phyloP scores from a whole-genome alignment of 306 rosid genomes.

The Neltuma alba region DNA sequence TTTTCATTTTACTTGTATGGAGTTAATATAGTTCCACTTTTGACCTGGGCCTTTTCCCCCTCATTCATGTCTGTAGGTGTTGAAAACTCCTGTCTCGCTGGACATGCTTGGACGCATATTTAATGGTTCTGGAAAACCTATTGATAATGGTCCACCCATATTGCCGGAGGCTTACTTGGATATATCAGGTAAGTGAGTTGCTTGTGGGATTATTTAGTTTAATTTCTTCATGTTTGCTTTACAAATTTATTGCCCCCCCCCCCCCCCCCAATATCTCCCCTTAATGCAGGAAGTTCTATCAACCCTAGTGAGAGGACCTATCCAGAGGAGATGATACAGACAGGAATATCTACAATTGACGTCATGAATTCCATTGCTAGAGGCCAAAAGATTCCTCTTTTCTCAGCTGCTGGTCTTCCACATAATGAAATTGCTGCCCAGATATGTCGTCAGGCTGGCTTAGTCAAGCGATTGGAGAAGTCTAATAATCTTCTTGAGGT shows the following conservation, averaged over 20 bases:
- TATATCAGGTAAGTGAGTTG: constrained; percentile 73
- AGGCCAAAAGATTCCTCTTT: constrained; percentile 99
- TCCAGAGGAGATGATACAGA: constrained; percentile 99
- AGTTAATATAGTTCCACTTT: constrained; percentile 22
- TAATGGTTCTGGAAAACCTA: constrained; percentile 98
- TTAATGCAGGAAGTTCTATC: constrained; percentile 85
- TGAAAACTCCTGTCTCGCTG: constrained; percentile 94
- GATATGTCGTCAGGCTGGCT: constrained; percentile 99
- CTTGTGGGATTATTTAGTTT: constrained; percentile 1
- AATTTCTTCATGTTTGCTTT: constrained; percentile 14
- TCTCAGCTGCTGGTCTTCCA: constrained; percentile 99
- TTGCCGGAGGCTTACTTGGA: constrained; percentile 99
- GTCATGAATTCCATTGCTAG: constrained; percentile 99
- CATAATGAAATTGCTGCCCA: constrained; percentile 99
- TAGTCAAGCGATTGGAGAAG: constrained; percentile 94
- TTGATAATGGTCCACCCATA: constrained; percentile 97
- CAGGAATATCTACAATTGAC: constrained; percentile 97
- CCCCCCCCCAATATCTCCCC: constrained; percentile 14
- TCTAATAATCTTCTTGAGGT: constrained; percentile 93
- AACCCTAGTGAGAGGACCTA: constrained; percentile 99
- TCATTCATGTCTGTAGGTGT: constrained; percentile 58
- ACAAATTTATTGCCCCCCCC: constrained; percentile 8
- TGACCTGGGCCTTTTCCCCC: constrained; percentile 31
- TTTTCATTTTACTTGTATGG: not conserved
- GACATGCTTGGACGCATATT: constrained; percentile 99